These are phyloP conservation scores for Phytophthora cactorum DNA, from an alignment of 352 stramenopile genomes.

Conservation along the genomic window DNA sequence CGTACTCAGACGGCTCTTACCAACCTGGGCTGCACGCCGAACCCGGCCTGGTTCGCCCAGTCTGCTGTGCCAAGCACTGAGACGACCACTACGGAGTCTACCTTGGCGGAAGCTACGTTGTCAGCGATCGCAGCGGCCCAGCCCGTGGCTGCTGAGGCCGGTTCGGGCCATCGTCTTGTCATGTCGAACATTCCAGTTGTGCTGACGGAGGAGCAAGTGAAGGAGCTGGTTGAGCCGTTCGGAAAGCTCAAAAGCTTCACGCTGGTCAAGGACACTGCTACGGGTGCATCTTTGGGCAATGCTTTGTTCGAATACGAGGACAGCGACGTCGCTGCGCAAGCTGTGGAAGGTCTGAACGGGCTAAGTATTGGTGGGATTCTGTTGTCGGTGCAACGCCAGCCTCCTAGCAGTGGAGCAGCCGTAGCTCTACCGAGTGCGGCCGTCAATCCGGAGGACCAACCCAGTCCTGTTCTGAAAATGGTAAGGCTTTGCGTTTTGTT, in stretches of 20 bases:
- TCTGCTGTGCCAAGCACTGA: conserved; percentile 21
- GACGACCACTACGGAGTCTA: conserved; percentile 8
- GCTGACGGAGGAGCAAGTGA: conserved; percentile 77
- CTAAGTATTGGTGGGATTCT: conserved; percentile 79
- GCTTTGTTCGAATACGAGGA: conserved; percentile 87
- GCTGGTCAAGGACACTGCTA: conserved; percentile 60
- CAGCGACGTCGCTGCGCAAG: conserved; percentile 55
- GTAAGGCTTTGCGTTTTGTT: conserved; percentile 35
- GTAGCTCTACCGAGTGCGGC: conserved; percentile 4
- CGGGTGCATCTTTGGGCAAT: conserved; percentile 62
- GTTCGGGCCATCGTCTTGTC: conserved; percentile 43
- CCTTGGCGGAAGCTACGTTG: conserved; percentile 18
- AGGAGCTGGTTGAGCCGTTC: conserved; percentile 88
- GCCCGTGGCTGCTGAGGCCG: conserved; percentile 5
- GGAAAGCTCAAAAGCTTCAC: conserved; percentile 72
- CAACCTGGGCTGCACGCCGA: conserved; percentile 84
- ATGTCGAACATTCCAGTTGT: conserved; percentile 88
- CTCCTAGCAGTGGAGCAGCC: conserved; percentile 21
- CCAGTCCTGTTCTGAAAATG: conserved; percentile 76
- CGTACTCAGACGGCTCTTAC: conserved; percentile 80
- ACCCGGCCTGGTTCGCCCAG: conserved; percentile 79
- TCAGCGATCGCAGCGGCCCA: conserved; percentile 12
- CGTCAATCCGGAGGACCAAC: conserved; percentile 39
- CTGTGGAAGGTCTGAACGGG: conserved; percentile 75
- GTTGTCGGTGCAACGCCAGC: conserved; percentile 69